Evolutionary conservation across 176 grass and related monocot species (phyloP).

Genomic region (Oropetium thomaeum): DNA sequence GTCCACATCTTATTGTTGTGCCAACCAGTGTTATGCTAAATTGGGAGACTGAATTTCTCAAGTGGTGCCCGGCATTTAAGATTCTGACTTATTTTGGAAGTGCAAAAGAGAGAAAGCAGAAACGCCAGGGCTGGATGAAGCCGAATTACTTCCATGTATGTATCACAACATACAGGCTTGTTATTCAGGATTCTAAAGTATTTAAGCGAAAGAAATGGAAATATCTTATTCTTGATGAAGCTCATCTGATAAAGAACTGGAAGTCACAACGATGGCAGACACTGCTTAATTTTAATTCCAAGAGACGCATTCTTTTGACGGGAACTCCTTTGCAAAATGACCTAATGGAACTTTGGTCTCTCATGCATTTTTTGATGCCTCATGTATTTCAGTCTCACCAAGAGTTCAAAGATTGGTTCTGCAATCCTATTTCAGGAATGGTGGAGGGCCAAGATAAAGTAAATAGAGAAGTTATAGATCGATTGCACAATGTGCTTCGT

Average conservation of each 20-base stretch:
- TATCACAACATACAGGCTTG: slow-evolving; percentile 97
- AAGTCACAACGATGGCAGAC: slow-evolving; percentile 99
- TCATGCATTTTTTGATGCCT: slow-evolving; percentile 99
- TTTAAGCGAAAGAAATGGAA: slow-evolving; percentile 99
- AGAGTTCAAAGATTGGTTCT: slow-evolving; percentile 99
- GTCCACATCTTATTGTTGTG: slow-evolving; percentile 98
- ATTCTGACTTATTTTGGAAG: slow-evolving; percentile 97
- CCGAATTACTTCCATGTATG: slow-evolving; percentile 97
- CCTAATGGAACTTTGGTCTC: slow-evolving; percentile 98
- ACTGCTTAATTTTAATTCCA: slow-evolving; percentile 94
- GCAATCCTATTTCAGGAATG: slow-evolving; percentile 98
- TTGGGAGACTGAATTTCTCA: slow-evolving; percentile 99
- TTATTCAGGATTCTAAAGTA: slow-evolving; percentile 95
- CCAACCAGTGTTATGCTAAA: slow-evolving; percentile 99
- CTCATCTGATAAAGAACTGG: slow-evolving; percentile 99
- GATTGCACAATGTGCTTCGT: slow-evolving; percentile 96
- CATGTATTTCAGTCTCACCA: slow-evolving; percentile 99
- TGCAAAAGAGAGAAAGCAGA: slow-evolving; percentile 98
- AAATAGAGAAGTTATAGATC: slow-evolving; percentile 93
- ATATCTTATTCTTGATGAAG: slow-evolving; percentile 99
- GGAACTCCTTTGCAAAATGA: slow-evolving; percentile 98
- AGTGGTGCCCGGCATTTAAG: slow-evolving; percentile 98
- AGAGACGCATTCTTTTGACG: slow-evolving; percentile 90
- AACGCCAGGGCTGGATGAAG: slow-evolving; percentile 97
- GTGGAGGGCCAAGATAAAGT: slow-evolving; percentile 98